These are phyloP conservation scores for Pyrenochaeta sp. DNA, from an alignment of 2,329 filamentous ascomycete genomes.

Conservation along the genomic window DNA sequence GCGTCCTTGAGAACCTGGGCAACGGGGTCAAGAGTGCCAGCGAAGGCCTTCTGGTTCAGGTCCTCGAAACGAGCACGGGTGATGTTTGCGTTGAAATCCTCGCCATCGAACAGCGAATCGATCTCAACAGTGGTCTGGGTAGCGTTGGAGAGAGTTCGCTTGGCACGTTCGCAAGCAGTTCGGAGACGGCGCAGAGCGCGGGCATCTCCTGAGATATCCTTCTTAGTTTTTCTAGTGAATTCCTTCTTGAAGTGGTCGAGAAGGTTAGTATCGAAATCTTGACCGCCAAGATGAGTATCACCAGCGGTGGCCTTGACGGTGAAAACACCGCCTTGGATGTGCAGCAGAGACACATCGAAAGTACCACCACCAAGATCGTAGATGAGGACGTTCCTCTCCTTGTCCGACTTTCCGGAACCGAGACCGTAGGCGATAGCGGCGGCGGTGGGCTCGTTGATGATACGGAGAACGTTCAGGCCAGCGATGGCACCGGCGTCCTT, in stretches of 20 bases:
- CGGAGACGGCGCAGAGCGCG: slow-evolving; percentile 95
- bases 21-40: slow-evolving; percentile 92
- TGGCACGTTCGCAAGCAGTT: slow-evolving; percentile 98
- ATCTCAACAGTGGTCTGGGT: slow-evolving; percentile 98
- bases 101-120: slow-evolving; percentile 96
- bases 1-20: slow-evolving; percentile 97
- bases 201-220: slow-evolving; percentile 74
- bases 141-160: slow-evolving; percentile 97
- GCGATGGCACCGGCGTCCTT: slow-evolving; percentile 99
- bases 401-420: slow-evolving; percentile 90
- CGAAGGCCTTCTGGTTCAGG: slow-evolving; percentile 94
- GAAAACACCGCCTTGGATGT: slow-evolving; percentile 99
- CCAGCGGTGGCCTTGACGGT: slow-evolving; percentile 98
- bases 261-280: slow-evolving; percentile 96
- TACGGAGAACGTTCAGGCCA: slow-evolving; percentile 97
- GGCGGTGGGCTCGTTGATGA: slow-evolving; percentile 99
- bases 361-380: slow-evolving; percentile 99
- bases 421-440: slow-evolving; percentile 99
- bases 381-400: slow-evolving; percentile 99
- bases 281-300: slow-evolving; percentile 65
- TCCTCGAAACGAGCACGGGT: slow-evolving; percentile 99
- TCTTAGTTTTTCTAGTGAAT: slow-evolving; percentile 76
- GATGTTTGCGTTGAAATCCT: slow-evolving; percentile 97
- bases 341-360: slow-evolving; percentile 99
- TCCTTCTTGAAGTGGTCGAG: slow-evolving; percentile 98